These are phyloP conservation scores for Aspergillus versicolor DNA, from an alignment of 2,329 filamentous ascomycete genomes.

Conservation along the genomic window DNA sequence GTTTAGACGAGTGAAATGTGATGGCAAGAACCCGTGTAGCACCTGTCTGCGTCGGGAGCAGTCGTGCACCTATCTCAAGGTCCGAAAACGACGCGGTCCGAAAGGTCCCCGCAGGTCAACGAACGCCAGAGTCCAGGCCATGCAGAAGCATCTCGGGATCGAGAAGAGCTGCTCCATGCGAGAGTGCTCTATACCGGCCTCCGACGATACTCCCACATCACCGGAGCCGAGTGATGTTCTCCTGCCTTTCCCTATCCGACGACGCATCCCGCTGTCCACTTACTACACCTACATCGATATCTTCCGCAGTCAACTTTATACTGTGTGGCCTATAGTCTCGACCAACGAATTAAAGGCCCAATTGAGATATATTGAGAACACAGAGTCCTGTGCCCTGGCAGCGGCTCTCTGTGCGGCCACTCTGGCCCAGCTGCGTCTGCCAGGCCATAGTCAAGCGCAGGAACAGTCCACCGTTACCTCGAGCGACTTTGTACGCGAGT, in stretches of 20 bases:
- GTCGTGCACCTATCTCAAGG: slow-evolving; percentile 10
- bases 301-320: slow-evolving; percentile 9
- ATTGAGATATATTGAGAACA: not conserved
- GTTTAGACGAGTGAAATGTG: slow-evolving; percentile 10
- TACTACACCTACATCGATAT: slow-evolving; percentile 14
- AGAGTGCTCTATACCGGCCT: not conserved
- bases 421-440: slow-evolving; percentile 8
- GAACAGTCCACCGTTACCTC: not conserved
- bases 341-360: slow-evolving; percentile 3
- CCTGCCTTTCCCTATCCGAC: not conserved
- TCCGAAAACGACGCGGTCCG: slow-evolving; percentile 11
- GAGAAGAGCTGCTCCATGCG: slow-evolving; percentile 6
- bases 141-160: slow-evolving; percentile 6
- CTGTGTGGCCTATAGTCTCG: slow-evolving; percentile 10
- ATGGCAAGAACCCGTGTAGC: slow-evolving; percentile 10
- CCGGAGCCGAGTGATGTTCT: not conserved
- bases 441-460: not conserved
- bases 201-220: not conserved
- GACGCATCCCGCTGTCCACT: slow-evolving; percentile 2
- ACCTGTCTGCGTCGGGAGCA: slow-evolving; percentile 9
- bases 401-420: slow-evolving; percentile 10
- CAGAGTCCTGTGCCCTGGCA: slow-evolving; percentile 3
- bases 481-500: slow-evolving; percentile 8
- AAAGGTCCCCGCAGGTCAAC: slow-evolving; percentile 7
- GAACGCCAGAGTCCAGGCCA: slow-evolving; percentile 6